These are phyloP conservation scores for Vicia faba DNA, from an alignment of 306 rosid species.

Conservation along the genomic window DNA sequence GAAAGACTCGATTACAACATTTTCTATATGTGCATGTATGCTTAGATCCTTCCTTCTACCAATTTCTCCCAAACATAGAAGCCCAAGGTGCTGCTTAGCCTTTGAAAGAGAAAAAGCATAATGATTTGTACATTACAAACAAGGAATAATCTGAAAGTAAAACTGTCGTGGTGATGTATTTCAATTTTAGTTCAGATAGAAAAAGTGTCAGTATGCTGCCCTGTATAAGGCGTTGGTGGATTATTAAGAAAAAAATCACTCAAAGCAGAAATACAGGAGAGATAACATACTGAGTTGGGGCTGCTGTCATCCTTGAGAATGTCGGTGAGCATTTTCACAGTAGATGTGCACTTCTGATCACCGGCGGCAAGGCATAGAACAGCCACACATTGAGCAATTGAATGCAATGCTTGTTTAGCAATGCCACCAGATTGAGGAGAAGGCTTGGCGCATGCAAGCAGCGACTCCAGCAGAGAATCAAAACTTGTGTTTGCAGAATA, in stretches of 20 bases:
- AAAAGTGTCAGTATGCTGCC: conserved; percentile 13
- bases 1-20: conserved; percentile 93
- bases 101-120: conserved; percentile 36
- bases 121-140: conserved; percentile 12
- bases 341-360: conserved; percentile 81
- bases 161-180: neutral
- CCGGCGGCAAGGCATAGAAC: conserved; percentile 99
- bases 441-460: conserved; percentile 89
- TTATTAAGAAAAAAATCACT: conserved; percentile 24
- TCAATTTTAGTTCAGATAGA: conserved; percentile 2
- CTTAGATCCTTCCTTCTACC: conserved; percentile 98
- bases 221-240: conserved; percentile 1
- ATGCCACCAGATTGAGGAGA: conserved; percentile 96
- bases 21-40: conserved; percentile 80
- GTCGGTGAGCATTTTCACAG: conserved; percentile 91
- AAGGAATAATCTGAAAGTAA: conserved; percentile 22
- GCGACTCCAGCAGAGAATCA: conserved; percentile 86
- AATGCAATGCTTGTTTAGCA: conserved; percentile 95
- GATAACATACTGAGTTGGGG: conserved; percentile 70
- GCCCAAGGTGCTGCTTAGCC: conserved; percentile 98
- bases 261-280: neutral
- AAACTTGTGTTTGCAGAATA: conserved; percentile 93
- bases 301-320: conserved; percentile 81
- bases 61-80: conserved; percentile 94
- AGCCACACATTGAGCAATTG: conserved; percentile 95